Evolutionary conservation across 495 filamentous ascomycete species (phyloP).

Genomic region (Pseudomonodictys pantanalensis): DNA sequence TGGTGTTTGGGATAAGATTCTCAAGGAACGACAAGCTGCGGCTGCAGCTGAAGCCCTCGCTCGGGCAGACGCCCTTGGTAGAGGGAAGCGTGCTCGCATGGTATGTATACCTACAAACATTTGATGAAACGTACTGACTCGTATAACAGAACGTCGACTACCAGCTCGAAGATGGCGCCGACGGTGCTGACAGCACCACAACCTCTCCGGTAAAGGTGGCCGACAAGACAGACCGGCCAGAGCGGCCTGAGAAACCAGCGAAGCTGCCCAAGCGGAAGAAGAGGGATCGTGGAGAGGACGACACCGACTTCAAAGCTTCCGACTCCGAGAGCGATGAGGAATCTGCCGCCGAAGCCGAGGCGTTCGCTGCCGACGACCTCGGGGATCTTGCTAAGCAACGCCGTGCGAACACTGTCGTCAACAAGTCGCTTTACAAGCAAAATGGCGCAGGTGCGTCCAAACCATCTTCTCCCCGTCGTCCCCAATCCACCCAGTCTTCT

Average conservation of each 20-base stretch:
- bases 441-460: slow-evolving; percentile 10
- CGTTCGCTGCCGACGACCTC: slow-evolving; percentile 15
- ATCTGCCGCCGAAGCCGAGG: slow-evolving; percentile 30
- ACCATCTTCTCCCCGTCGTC: not conserved
- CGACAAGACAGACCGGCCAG: not conserved
- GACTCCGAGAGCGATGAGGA: slow-evolving; percentile 39
- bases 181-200: slow-evolving; percentile 7
- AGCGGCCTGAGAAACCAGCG: slow-evolving; percentile 4
- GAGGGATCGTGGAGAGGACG: slow-evolving; percentile 39
- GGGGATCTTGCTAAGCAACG: slow-evolving; percentile 8
- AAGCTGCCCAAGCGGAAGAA: slow-evolving; percentile 44
- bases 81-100: slow-evolving; percentile 67
- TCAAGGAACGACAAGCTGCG: slow-evolving; percentile 74
- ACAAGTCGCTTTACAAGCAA: not conserved
- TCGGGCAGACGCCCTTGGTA: slow-evolving; percentile 68
- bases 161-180: slow-evolving; percentile 19
- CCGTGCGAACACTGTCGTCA: not conserved
- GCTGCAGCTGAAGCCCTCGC: slow-evolving; percentile 65
- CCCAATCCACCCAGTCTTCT: too few relatives aligned
- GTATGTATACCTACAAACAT: slow-evolving; percentile 46
- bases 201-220: not conserved
- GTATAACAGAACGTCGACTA: slow-evolving; percentile 13
- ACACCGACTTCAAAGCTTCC: slow-evolving; percentile 53
- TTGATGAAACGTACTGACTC: slow-evolving; percentile 2
- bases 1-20: slow-evolving; percentile 84